Conservation (phyloP, 2,329 filamentous ascomycete genomes). For the Exophiala lecanii-corni region DNA sequence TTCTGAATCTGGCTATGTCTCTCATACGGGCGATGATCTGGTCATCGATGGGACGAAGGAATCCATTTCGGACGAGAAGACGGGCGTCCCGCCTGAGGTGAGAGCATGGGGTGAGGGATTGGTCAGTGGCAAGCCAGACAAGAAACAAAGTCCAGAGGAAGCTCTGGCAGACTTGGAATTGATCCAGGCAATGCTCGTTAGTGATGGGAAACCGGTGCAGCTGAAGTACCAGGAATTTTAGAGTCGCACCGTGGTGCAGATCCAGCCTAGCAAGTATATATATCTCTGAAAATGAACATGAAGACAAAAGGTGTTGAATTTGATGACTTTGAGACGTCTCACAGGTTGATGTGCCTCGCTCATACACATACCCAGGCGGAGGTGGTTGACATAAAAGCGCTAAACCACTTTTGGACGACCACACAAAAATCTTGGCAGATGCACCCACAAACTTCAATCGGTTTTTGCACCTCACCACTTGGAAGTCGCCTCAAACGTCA, state of each 20-base stretch:
- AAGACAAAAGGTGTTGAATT: too few relatives aligned
- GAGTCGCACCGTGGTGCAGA: too few relatives aligned
- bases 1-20: constrained; percentile 49
- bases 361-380: too few relatives aligned
- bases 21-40: constrained; percentile 36
- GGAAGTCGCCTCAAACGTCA: constrained; percentile 37
- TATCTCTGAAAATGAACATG: not conserved
- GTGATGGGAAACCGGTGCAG: constrained; percentile 25
- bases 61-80: constrained; percentile 45
- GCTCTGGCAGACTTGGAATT: constrained; percentile 29
- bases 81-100: constrained; percentile 51
- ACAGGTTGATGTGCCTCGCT: too few relatives aligned
- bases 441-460: constrained; percentile 33
- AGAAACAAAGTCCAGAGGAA: constrained; percentile 47
- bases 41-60: constrained; percentile 35
- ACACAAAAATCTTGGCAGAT: constrained; percentile 3
- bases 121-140: constrained; percentile 37
- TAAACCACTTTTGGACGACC: not conserved
- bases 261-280: not conserved
- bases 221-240: constrained; percentile 24
- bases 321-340: too few relatives aligned
- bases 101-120: constrained; percentile 50
- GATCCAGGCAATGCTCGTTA: constrained; percentile 30
- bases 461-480: constrained; percentile 37
- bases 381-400: too few relatives aligned